Conservation (phyloP, 2,329 filamentous ascomycete genomes). For the Ilyonectria mors-panacis region DNA sequence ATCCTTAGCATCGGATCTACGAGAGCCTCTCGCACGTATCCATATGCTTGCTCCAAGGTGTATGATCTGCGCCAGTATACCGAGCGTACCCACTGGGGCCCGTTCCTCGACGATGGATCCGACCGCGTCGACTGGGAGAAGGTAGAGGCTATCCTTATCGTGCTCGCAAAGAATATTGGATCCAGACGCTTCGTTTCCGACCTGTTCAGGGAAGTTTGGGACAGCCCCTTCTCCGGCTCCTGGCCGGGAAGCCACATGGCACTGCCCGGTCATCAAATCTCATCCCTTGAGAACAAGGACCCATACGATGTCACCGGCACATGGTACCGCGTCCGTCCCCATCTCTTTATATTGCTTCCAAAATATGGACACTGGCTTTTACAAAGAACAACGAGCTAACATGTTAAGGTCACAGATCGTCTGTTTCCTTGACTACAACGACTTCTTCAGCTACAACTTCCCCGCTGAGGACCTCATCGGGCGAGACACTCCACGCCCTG, state of each 20-base stretch:
- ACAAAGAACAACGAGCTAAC: constrained; percentile 30
- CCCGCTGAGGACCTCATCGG: constrained; percentile 58
- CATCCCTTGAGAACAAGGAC: constrained; percentile 69
- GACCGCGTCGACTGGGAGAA: constrained; percentile 83
- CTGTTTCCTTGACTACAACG: constrained; percentile 76
- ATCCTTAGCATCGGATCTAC: constrained; percentile 58
- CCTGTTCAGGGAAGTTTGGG: constrained; percentile 68
- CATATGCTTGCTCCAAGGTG: constrained; percentile 77
- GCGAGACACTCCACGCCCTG: constrained; percentile 61
- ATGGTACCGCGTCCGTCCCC: constrained; percentile 74
- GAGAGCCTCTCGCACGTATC: constrained; percentile 61
- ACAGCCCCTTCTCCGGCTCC: constrained; percentile 68
- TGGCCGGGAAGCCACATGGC: constrained; percentile 66
- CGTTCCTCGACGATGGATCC: constrained; percentile 76
- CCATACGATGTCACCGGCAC: constrained; percentile 80
- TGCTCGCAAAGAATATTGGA: constrained; percentile 74
- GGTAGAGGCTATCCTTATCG: constrained; percentile 80
- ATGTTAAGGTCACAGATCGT: constrained; percentile 53
- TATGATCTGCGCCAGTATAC: constrained; percentile 83
- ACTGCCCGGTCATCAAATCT: constrained; percentile 52
- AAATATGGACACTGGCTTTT: not conserved
- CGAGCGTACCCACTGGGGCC: constrained; percentile 75
- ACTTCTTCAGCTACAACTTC: constrained; percentile 83
- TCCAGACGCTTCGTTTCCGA: constrained; percentile 62
- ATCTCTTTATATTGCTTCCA: not conserved